A percentile compares a stretch with the other conserved stretches of the same genome.
These are phyloP conservation scores for Diaporthe eres DNA, from an alignment of 2,329 filamentous ascomycete species.

Conservation along the genomic window DNA sequence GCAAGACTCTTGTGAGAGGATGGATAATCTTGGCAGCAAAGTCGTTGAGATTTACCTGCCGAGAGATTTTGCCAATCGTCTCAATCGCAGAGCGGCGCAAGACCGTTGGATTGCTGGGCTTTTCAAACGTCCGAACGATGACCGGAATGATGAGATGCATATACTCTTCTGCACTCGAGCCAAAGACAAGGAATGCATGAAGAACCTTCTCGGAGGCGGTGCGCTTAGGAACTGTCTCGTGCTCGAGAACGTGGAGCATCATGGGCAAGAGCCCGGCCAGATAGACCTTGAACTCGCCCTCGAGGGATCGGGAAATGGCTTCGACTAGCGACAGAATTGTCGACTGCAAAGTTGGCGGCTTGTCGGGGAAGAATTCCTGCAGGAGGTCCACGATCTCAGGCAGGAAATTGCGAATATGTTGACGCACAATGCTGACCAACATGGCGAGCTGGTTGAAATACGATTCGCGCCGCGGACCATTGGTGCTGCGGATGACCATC, in stretches of 20 bases:
- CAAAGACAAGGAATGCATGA: constrained; percentile 96
- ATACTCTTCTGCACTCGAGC: constrained; percentile 95
- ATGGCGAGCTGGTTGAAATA: constrained; percentile 98
- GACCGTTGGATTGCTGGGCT: constrained; percentile 82
- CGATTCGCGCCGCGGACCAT: constrained; percentile 84
- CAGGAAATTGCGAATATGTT: constrained; percentile 94
- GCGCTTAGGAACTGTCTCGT: constrained; percentile 82
- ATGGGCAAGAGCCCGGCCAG: constrained; percentile 88
- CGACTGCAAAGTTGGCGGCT: constrained; percentile 83
- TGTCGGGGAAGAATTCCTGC: constrained; percentile 87
- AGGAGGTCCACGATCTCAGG: constrained; percentile 89
- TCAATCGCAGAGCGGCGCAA: constrained; percentile 93
- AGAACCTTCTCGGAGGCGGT: constrained; percentile 90
- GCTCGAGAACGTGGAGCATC: constrained; percentile 94
- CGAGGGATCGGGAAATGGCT: constrained; percentile 91
- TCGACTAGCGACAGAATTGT: constrained; percentile 95
- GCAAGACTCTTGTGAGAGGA: constrained; percentile 86
- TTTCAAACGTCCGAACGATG: constrained; percentile 95
- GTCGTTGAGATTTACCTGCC: constrained; percentile 97
- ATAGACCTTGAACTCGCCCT: constrained; percentile 98
- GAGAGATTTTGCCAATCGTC: constrained; percentile 92
- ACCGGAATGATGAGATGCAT: constrained; percentile 99
- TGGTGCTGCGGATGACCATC: constrained; percentile 86
- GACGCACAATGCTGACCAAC: constrained; percentile 93
- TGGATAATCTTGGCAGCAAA: constrained; percentile 98